Conservation (phyloP, 2,329 filamentous ascomycete species). For the Alternaria sp. region DNA sequence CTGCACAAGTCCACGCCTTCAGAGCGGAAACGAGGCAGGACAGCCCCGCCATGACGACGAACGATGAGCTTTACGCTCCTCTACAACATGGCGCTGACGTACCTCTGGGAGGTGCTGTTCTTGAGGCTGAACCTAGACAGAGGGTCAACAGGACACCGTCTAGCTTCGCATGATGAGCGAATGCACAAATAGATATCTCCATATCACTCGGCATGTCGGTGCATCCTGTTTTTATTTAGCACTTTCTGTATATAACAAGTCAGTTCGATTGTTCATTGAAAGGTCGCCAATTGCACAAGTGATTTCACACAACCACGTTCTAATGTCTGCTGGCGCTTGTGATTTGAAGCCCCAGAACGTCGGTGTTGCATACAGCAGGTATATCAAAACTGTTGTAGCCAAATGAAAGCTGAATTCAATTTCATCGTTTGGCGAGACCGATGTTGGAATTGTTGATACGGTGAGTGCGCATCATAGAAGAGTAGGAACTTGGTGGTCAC, state of each 20-base stretch:
- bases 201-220: background rate
- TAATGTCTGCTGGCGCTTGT: background rate
- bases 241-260: background rate
- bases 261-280: background rate
- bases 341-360: background rate
- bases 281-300: background rate
- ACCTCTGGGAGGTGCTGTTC: slow-evolving; percentile 23
- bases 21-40: slow-evolving; percentile 16
- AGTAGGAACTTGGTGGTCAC: background rate
- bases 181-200: background rate
- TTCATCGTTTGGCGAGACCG: background rate
- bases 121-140: slow-evolving; percentile 18
- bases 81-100: slow-evolving; percentile 24
- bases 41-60: slow-evolving; percentile 25
- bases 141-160: slow-evolving; percentile 20
- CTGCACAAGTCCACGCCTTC: slow-evolving; percentile 14
- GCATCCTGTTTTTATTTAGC: background rate
- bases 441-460: background rate
- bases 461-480: background rate
- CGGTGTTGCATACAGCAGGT: background rate
- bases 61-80: slow-evolving; percentile 24
- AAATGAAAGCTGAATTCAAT: fast-evolving
- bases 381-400: background rate
- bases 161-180: slow-evolving; percentile 15
- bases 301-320: too few relatives aligned